Evolutionary conservation across 2,329 filamentous ascomycete species (phyloP), one percentile per base, ranked within the genome.

Genomic region (Magnaporthiopsis incrustans): DNA sequence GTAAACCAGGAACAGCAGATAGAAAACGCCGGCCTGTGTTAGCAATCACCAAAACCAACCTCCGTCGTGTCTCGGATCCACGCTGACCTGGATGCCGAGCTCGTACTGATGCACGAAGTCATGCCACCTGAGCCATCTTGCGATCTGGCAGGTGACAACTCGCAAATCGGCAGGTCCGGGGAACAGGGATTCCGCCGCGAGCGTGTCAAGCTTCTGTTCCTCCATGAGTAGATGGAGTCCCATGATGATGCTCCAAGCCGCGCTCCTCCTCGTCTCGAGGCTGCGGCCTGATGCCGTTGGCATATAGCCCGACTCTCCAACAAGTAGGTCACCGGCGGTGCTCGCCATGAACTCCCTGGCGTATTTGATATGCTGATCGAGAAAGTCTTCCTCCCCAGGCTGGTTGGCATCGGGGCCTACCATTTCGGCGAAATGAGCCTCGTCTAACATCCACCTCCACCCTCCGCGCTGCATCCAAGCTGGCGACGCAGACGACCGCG

Each of bases 191-290:
- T 82, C 79, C 0, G 79, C 76, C 0, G 75, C 75, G 67, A 81
- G 79, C 5, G 88, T 83, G 66, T 91, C 86, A 1, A 99, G 82
- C 72, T 96, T 98, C 67, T 90, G 83, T 73, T 99, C 95, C 73
- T 99, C 94, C 0, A 90, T 83, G n/a, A 96, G 79, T 3, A 98
- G 80, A 76, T 99, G 95, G 15, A 99, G 79, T 0, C 85, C 89
- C 67, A 96, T 79, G 53, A 94, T 83, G 62, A 90, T 81, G 70
- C 90, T 84, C 72, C 89, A 78, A 44, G 89, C 81, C 64, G 86
- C 77, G 71, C 81, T 87, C 64, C 83, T 81, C 58, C 86, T 83
- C 61, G 81, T 80, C 64, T 85, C 84, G 53, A 82, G 78, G 64
- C 80, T 83, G 62, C 82, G 77, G 61, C 75, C 75, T 3, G 77